Base-by-base conservation (phyloP, 2,329 filamentous ascomycete species). In the Pseudohalonectria lignicola region DNA sequence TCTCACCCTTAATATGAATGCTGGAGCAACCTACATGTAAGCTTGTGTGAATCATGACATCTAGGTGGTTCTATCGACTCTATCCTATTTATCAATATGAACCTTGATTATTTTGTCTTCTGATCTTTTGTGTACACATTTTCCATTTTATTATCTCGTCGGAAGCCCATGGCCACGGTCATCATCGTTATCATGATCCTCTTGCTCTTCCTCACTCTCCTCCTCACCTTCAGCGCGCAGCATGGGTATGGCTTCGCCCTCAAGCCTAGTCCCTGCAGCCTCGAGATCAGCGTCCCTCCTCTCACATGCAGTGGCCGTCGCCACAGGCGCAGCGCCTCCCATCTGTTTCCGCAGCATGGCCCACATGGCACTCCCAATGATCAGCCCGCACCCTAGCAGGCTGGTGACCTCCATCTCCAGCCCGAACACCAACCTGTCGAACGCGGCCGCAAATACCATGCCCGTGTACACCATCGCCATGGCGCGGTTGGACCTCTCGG, bases 401-500 rank as follows among this genome's bases (percentile, higher is more conserved):
- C 69, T 75, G 47, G 62, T 52, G 41, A 63, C 49, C 12, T 62
- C 60, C 67, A 74, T 73, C 16, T 51, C 52, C 35, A 70, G 62
- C 2, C 66, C 68, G 49, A 74, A 74, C 3, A 75, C 54, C 52
- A 62, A 69, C 29, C 61, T 53, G 47, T 76, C 71, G 45, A 73
- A 69, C 31, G 55, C 61, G 2, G 64, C 66, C 1, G 71, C 71
- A 46, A 74, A 75, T 28, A 75, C 51, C 63, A 75, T 73, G 33
- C 74, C 66, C 6, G 71, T 73, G 42, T 74, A 75, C 5, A 74
- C 57, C 71, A 77, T 75, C 38, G 66, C 62, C 13, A 69, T 74
- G 7, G 72, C 71, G 31, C 67, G 58, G 46, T 75, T 74, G 16
- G 69, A 69, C 44, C 80, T 81, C 50, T 88, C 82, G 9, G 18